Evolutionary conservation across 345 rosid genomes (phyloP).

Genomic region (Eutrema yunnanense): DNA sequence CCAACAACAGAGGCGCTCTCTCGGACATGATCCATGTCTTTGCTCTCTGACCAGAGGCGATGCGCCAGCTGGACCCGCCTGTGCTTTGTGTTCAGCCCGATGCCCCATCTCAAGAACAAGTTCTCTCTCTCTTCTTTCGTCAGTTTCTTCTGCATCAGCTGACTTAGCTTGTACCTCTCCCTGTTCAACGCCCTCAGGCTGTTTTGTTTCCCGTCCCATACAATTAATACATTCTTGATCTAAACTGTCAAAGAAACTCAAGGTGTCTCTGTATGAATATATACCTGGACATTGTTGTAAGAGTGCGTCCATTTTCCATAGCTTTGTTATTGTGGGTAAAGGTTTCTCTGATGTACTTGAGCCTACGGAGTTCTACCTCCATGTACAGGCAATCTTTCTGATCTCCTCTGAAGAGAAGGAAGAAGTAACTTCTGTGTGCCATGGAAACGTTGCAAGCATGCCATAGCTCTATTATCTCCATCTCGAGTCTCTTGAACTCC

Average conservation of each 20-base stretch:
- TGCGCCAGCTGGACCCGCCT: constrained; percentile 62
- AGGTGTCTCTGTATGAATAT: not conserved
- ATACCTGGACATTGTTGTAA: constrained; percentile 55
- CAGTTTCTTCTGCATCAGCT: constrained; percentile 50
- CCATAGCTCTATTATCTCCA: constrained; percentile 80
- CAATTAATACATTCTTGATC: constrained; percentile 4
- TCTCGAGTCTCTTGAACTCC: constrained; percentile 63
- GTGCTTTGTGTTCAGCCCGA: constrained; percentile 49
- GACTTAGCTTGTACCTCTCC: constrained; percentile 68
- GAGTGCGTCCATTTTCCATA: constrained; percentile 43
- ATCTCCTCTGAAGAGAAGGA: constrained; percentile 74
- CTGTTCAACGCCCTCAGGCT: constrained; percentile 53
- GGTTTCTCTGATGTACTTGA: constrained; percentile 55
- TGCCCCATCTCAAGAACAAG: constrained; percentile 67
- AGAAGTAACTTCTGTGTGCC: constrained; percentile 90
- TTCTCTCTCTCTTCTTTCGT: constrained; percentile 54
- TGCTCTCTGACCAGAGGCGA: constrained; percentile 54
- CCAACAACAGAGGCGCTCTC: constrained; percentile 71
- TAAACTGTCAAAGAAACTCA: not conserved
- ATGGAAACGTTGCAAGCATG: constrained; percentile 66
- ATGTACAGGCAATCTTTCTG: constrained; percentile 69
- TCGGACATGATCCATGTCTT: constrained; percentile 54
- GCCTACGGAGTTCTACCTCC: constrained; percentile 83
- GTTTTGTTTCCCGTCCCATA: constrained; percentile 12
- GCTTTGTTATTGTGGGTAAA: constrained; percentile 43